Evolutionary conservation across 257 asterid genomes (phyloP).

Genomic region (Nicotiana tabacum): DNA sequence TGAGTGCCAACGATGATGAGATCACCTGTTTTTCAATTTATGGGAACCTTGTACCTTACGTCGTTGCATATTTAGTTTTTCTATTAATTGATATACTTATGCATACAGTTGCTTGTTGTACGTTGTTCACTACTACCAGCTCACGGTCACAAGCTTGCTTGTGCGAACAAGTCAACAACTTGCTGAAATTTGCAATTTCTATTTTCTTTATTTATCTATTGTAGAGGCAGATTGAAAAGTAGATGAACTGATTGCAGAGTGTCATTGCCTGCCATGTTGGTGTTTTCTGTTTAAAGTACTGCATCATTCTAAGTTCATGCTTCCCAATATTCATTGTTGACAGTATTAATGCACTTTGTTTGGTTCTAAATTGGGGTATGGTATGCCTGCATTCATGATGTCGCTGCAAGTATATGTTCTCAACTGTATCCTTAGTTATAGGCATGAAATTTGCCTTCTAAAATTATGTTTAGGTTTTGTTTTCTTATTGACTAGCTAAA

Average conservation of each 20-base stretch:
- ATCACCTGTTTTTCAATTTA: background rate
- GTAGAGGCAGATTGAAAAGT: background rate
- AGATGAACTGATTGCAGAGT: background rate
- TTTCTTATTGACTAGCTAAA: conserved; percentile 19
- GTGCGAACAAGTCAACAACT: background rate
- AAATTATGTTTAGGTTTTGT: conserved; percentile 4
- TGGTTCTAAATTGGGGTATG: background rate
- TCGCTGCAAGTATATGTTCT: no score
- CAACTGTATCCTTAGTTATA: background rate
- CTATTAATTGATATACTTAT: background rate
- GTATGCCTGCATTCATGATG: background rate
- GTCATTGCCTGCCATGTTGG: background rate
- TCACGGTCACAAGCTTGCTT: background rate
- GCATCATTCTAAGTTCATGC: background rate
- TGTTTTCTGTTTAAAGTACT: background rate
- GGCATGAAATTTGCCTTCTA: background rate
- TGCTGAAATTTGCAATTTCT: background rate
- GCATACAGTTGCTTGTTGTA: background rate
- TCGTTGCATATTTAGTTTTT: no score
- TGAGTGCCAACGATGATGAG: background rate
- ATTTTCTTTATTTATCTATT: background rate
- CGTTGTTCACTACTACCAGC: background rate
- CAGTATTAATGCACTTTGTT: background rate
- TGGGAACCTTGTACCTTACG: no score
- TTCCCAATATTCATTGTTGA: background rate